These are phyloP conservation scores for Bolboschoenoplectus hybrid DNA, from an alignment of 202 grass and related monocot species.

Conservation along the genomic window DNA sequence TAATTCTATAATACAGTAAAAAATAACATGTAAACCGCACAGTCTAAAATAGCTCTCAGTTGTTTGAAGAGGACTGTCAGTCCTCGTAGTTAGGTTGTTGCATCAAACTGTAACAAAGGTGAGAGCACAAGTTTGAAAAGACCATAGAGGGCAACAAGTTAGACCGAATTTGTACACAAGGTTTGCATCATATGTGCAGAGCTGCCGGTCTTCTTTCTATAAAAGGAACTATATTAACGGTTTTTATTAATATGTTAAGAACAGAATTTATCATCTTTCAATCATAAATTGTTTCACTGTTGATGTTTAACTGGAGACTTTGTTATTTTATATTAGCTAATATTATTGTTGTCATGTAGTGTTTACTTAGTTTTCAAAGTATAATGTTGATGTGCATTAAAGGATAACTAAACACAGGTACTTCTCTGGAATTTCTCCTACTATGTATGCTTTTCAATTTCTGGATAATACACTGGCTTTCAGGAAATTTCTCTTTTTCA, in stretches of 20 bases:
- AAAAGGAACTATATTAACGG: neutral
- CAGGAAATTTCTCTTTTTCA: too few species aligned
- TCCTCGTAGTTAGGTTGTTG: neutral
- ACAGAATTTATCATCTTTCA: neutral
- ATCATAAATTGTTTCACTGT: slow-evolving; percentile 21
- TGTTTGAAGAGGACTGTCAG: too few species aligned
- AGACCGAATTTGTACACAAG: neutral
- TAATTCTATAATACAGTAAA: too few species aligned
- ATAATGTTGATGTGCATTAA: neutral
- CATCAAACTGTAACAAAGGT: neutral
- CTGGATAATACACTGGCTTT: too few species aligned
- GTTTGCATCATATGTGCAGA: neutral
- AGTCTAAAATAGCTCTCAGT: too few species aligned
- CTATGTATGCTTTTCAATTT: too few species aligned
- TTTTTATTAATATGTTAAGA: slow-evolving; percentile 3
- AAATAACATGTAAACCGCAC: too few species aligned
- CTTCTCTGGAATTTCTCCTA: too few species aligned
- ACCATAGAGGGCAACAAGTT: neutral
- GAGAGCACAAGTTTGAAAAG: neutral
- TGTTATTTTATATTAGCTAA: neutral
- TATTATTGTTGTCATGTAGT: neutral
- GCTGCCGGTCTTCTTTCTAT: slow-evolving; percentile 6
- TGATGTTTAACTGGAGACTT: neutral
- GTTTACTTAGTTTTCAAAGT: neutral
- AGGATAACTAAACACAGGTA: neutral